Evolutionary conservation across 2,329 filamentous ascomycete species (phyloP).

Genomic region (Monilinia fructigena): DNA sequence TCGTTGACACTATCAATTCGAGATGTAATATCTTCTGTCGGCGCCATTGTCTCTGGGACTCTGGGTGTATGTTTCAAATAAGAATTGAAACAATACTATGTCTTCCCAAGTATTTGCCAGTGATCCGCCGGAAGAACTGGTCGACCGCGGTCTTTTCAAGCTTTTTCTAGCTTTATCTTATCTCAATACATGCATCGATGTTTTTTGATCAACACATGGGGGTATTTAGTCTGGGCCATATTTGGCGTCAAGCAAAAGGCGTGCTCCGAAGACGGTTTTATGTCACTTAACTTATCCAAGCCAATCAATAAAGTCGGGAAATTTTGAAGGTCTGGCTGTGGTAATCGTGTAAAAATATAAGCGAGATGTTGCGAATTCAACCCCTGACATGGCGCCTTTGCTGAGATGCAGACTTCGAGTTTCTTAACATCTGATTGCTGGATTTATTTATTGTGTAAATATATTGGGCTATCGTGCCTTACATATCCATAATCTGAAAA

Average conservation of each 20-base stretch:
- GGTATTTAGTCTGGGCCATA: not conserved
- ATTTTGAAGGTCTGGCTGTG: not conserved
- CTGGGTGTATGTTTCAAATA: not conserved
- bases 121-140: not conserved
- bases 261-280: slow-evolving; percentile 13
- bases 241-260: slow-evolving; percentile 8
- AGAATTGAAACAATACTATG: not conserved
- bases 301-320: slow-evolving; percentile 1
- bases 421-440: slow-evolving; percentile 16
- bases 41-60: slow-evolving; percentile 15
- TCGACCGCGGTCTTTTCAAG: slow-evolving; percentile 10
- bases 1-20: slow-evolving; percentile 19
- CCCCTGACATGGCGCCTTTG: slow-evolving; percentile 21
- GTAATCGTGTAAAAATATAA: slow-evolving; percentile 6
- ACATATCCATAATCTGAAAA: not conserved
- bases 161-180: slow-evolving; percentile 14
- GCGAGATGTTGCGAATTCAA: slow-evolving; percentile 22
- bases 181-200: slow-evolving; percentile 1
- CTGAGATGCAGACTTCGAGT: slow-evolving; percentile 3
- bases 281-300: slow-evolving; percentile 10
- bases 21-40: slow-evolving; percentile 17
- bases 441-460: slow-evolving; percentile 17
- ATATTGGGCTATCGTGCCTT: slow-evolving; percentile 9
- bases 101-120: not conserved
- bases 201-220: slow-evolving; percentile 3